Conservation (phyloP, 179 eudicot genomes). For the Sideroxylon spinosum region DNA sequence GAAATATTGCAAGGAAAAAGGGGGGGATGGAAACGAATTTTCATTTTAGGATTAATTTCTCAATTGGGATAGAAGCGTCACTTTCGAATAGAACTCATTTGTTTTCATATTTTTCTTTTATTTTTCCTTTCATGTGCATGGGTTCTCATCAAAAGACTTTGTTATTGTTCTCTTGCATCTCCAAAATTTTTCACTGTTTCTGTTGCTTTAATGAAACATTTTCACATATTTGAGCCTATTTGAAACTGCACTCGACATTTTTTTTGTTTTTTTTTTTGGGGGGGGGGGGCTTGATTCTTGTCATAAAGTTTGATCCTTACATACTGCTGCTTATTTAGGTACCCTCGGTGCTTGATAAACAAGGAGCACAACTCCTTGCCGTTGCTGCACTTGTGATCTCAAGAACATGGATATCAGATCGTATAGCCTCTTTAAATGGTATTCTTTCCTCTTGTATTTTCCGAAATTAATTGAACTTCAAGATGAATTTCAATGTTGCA, state of each 20-base stretch:
- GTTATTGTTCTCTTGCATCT: not conserved
- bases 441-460: constrained; percentile 9
- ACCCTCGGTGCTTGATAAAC: constrained; percentile 89
- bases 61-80: too few relatives aligned
- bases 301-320: constrained; percentile 15
- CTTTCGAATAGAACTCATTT: too few relatives aligned
- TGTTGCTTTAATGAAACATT: constrained; percentile 1
- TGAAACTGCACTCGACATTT: not conserved
- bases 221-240: not conserved
- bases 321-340: constrained; percentile 45
- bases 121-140: not conserved
- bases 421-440: constrained; percentile 96
- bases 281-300: too few relatives aligned
- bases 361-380: constrained; percentile 90
- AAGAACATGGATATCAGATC: constrained; percentile 92
- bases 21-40: too few relatives aligned
- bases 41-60: too few relatives aligned
- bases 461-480: not conserved
- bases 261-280: too few relatives aligned
- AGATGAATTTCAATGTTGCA: not conserved
- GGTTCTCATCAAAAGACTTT: not conserved
- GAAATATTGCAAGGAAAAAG: too few relatives aligned
- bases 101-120: too few relatives aligned
- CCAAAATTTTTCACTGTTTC: not conserved
- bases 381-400: constrained; percentile 90